Base-by-base conservation (phyloP, 73 alveolate species). In the Loxodes magnus region DNA sequence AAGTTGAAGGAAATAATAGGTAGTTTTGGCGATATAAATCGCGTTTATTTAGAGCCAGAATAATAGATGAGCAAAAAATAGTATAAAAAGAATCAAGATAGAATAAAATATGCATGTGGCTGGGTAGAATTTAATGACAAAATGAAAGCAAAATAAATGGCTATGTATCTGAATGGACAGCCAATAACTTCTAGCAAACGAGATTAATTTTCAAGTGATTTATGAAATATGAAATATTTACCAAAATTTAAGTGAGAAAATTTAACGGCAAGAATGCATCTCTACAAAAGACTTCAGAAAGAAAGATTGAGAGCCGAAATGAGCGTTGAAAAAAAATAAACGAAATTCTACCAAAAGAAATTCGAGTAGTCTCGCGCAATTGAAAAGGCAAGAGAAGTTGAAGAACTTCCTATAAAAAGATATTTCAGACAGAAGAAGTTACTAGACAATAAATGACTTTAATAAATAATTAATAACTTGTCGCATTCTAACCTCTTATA, bases 91-190 rank as follows among this genome's bases (percentile, higher is more conserved):
- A 54, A 25, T 55, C 17, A 62, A 55, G 46, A 30, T 31, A 34
- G 74, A 60, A 9, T 67, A 56, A 20, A 78, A 80, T 34, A 87
- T 66, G 75, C 73, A 43, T 97, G 91, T 51, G 99, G 98, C 5
- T 90, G 99, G 99, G 83, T 90, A 30, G 99, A 94, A 64, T 94
- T 90, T 58, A 56, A 67, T 17, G 80, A 74, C 60, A 88, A 91
- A 77, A 72, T 64, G 53, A 75, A 58, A 51, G 99, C 99, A 27
- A 94, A 94, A 69, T 44, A 62, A 58, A 87, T 79, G 5, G 97
- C 94, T 9, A 42, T 69, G 30, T 71, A 88, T 7, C 72, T 94
- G 53, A 94, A 94, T 74, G 87, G 93, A 16, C 72, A 78, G 10
- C 63, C 78, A 9, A 81, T 92, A 12, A 95, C 98, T 22, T 96